Evolutionary conservation across 2,329 filamentous ascomycete species (phyloP), one percentile per base, ranked within the genome.

Genomic region (Fusarium globosum): DNA sequence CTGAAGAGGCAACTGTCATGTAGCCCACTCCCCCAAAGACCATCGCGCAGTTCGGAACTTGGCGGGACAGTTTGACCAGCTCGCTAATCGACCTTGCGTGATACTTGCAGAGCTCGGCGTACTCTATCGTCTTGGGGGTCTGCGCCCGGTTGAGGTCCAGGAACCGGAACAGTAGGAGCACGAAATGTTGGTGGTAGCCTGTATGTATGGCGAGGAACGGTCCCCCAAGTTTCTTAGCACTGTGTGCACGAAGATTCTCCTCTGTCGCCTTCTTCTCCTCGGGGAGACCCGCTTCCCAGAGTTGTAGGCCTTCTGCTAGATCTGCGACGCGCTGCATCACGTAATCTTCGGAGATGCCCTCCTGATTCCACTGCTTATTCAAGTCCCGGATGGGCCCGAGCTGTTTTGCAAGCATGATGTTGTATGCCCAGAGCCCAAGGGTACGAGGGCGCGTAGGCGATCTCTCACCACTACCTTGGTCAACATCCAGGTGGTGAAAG

Each of bases 171-270:
- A 64, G 16, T 23, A 64, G 16, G 0, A 64, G 56, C 21, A 64
- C 56, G 8, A 64, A 61, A 43, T 61, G 61, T 3, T 64, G 61
- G 16, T 61, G 56, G 43, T 63, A 63, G 36, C 61, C 61, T 42
- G 61, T 63, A n/a, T 63, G 61, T 42, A 63, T 63, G 43, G 38
- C 56, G 21, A 64, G 61, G 43, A 61, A 64, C 23, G 61, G 61
- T 7, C 56, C 61, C 30, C 61, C 61, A 16, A 61, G 56, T 15
- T 30, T 45, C n/a, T 64, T 64, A 1, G 23, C 61, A 51, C 55
- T 64, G 26, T 63, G 61, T 30, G 36, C 55, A 20, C 8, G 36
- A 35, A 63, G 61, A 13, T 63, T 64, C 28, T 61, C 56, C 30
- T 64, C 61, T 26, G 61, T 61, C 3, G 56, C 56, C 4, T 64